Percentiles rank a stretch among this genome's conserved stretches.
Conservation (phyloP, 2,329 filamentous ascomycete genomes). For the Cordyceps militaris region DNA sequence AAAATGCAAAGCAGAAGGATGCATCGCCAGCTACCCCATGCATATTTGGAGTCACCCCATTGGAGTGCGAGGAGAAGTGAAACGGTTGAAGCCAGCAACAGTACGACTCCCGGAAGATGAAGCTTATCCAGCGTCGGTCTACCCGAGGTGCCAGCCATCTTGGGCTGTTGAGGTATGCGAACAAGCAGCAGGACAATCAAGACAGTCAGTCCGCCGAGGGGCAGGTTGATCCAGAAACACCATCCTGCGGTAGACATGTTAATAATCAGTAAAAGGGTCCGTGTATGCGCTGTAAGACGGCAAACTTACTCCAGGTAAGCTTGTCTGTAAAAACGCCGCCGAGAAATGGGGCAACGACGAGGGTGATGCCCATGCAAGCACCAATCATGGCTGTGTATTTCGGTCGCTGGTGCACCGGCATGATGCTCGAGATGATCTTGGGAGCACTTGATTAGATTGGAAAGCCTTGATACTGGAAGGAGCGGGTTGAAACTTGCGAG, state of each 20-base stretch:
- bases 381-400: constrained; percentile 11
- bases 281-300: too few relatives aligned
- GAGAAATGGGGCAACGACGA: constrained; percentile 39
- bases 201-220: constrained; percentile 19
- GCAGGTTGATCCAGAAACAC: constrained; percentile 5
- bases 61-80: neutral
- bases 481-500: constrained; percentile 25
- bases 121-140: constrained; percentile 25
- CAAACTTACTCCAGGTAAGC: neutral
- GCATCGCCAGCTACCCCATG: neutral
- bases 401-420: too few relatives aligned
- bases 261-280: too few relatives aligned
- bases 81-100: neutral
- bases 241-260: too few relatives aligned
- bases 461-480: too few relatives aligned
- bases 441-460: too few relatives aligned
- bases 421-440: too few relatives aligned
- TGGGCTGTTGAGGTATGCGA: constrained; percentile 30
- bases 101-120: constrained; percentile 34
- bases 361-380: constrained; percentile 36
- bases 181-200: constrained; percentile 25
- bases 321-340: constrained; percentile 33
- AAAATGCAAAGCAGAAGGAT: neutral
- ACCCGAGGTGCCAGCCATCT: constrained; percentile 28
- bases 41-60: neutral